Evolutionary conservation across 257 asterid genomes (phyloP), one percentile per base, ranked within the genome.

Genomic region (Euphrasia confusa): DNA sequence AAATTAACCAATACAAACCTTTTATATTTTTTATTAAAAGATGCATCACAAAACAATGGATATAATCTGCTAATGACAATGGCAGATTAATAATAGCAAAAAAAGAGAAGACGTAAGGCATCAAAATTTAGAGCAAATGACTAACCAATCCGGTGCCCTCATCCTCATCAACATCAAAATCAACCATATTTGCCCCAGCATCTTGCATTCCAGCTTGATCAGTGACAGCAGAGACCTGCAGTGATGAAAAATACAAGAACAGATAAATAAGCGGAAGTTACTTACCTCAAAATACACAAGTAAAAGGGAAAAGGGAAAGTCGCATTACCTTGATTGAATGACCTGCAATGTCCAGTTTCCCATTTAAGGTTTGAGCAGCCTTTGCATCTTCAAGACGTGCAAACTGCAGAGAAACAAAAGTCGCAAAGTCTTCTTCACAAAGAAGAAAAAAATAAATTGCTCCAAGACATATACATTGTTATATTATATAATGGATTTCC

Each of bases 261-360:
- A 33, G 37, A 14, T 24, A 37, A 21, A 54, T 47, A 49, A 24
- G 64, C 24, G 6, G 15, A 10, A 10, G 49, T 42, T 42, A 42
- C 49, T 1, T 3, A 42, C 11, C 49, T 42, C 49, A 11, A 10
- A 10, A 11, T 11, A 42, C 49, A 42, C 47, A 15, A 48, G 15
- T n/a, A 48, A n/a, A 48, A 48, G 14, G 15, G 10, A 48, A 15
- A 28, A 44, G 58, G 39, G 27, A 15, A 59, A 61, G 18, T 57
- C 50, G 12, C 53, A 37, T 50, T 42, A 83, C 94, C 88, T 83
- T 85, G 67, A 85, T 85, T 17, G 69, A 78, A 61, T 72, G 82
- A 35, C 94, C 94, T 13, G 83, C 90, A 64, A 85, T 80, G 69
- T 83, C 90, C 71, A 85, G 77, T 65, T 83, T 80, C 54, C 90